Evolutionary conservation across 305 asterid species (phyloP), one percentile per base, ranked within the genome.

Genomic region (Solanum hybrid): DNA sequence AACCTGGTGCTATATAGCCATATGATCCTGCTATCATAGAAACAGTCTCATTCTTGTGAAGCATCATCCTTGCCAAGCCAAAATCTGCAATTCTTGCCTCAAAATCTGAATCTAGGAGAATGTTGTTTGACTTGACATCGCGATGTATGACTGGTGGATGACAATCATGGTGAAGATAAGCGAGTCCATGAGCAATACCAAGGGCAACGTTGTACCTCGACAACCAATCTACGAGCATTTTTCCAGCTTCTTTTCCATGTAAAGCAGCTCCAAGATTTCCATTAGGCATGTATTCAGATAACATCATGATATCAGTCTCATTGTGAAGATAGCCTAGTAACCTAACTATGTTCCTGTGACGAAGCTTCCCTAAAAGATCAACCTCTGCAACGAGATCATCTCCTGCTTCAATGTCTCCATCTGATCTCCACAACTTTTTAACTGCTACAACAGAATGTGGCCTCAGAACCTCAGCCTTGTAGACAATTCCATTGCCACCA

Each of bases 1-100:
- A n/a, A 96, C 99, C 99, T 91, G 99, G 99, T 88, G 99, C 99
- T 71, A 96, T 96, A 91, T 96, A 96, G 13, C 99, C 99, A 88
- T 96, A 96, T 1, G 99, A 96, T 88, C 99, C 99, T 56, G 98
- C 99, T 88, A 96, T 96, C 97, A 95, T 93, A 17, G 98, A 95
- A 34, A 95, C 95, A 6, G 95, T 95, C 93, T 94, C 94, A 89
- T 94, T 93, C 93, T 94, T 94, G 89, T 92, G 92, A 73, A 86
- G 88, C 95, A 96, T 92, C 73, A 96, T 93, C 86, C 96, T 96
- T 8, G 98, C 99, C 90, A 96, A 37, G 27, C 98, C 99, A 85
- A 96, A 96, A 87, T 96, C 99, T 1, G 99, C 99, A 6, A 96
- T 92, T 72, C 96, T 91, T 4, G 98, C 95, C 92, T 95, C 98